Evolutionary conservation across 345 rosid species (phyloP).

Genomic region (Eucalyptus polyanthemos): DNA sequence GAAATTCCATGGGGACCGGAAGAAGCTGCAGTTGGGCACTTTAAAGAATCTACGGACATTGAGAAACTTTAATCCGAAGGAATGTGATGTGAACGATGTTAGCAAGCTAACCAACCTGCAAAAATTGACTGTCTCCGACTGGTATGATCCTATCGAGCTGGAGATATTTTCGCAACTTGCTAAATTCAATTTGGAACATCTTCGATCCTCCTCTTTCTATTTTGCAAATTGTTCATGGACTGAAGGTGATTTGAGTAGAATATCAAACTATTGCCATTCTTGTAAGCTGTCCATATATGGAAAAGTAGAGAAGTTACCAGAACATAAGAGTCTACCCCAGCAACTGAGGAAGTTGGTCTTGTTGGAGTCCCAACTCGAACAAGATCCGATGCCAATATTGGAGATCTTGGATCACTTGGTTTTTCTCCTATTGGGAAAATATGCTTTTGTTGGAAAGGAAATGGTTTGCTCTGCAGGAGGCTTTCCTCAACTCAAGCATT

Average conservation of each 20-base stretch:
- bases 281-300: not conserved
- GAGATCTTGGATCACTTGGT: constrained; percentile 24
- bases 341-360: constrained; percentile 16
- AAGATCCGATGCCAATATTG: constrained; percentile 31
- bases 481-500: constrained; percentile 2
- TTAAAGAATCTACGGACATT: too few species aligned
- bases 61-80: too few species aligned
- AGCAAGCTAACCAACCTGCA: accelerated
- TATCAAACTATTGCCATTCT: accelerated
- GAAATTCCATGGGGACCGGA: too few species aligned
- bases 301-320: constrained; percentile 7
- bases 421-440: not conserved
- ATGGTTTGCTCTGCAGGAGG: constrained; percentile 12
- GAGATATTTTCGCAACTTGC: too few species aligned
- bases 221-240: accelerated
- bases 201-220: too few species aligned
- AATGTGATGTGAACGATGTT: too few species aligned
- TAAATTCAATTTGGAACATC: too few species aligned
- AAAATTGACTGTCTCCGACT: too few species aligned
- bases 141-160: too few species aligned
- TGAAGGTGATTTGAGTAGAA: too few species aligned
- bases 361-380: constrained; percentile 4
- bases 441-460: constrained; percentile 9
- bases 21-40: too few species aligned
- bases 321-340: constrained; percentile 6